Base-by-base conservation (phyloP, 2,329 filamentous ascomycete species). In the Xylariaceae sp. region DNA sequence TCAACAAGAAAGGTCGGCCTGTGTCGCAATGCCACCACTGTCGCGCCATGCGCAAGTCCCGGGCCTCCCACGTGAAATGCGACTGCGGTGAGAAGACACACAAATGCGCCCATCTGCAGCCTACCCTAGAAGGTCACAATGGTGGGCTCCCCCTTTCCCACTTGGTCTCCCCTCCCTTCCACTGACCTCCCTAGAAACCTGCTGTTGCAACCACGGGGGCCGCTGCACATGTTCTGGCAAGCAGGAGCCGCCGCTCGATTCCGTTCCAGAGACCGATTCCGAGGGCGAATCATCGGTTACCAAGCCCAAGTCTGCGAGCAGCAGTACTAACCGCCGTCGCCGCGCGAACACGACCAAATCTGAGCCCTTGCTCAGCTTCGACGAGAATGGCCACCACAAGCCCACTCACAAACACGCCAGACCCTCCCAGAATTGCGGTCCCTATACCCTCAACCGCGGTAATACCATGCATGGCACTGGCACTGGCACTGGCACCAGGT, bases 1-100 rank as follows among this genome's bases (percentile, higher is more conserved):
- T 96, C 77, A 95, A 95, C 74, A 96, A 95, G 73, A 97, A 97
- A 78, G 92, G 92, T 68, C 88, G 92, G 59, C 94, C 94, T 58
- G 91, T 97, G 65, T 96, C 94, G 66, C 94, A 99, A 85, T 99
- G 94, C 75, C 84, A 90, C 64, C 94, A 99, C 76, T 99, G 94
- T 76, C 92, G 94, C 71, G 84, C 88, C 63, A 87, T 95, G 80
- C 92, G 94, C 76, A 97, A 97, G 80, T 92, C 90, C 72, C 89
- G 94, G 66, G 87, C 92, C 55, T 89, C 92, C 61, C 94, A 97
- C 74, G 84, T 94, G 68, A 95, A 94, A 74, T 99, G 94, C 76
- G 92, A 97, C 74, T 99, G 94, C 73, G 92, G 90, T 70, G 89
- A 95, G 74, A 96, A 95, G 80, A 84, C 85, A 58, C 87, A 87